Percentiles rank a stretch among this genome's conserved stretches.
These are phyloP conservation scores for Pleurotus ostreatus DNA, from an alignment of 768 basidiomycete genomes.

Conservation along the genomic window DNA sequence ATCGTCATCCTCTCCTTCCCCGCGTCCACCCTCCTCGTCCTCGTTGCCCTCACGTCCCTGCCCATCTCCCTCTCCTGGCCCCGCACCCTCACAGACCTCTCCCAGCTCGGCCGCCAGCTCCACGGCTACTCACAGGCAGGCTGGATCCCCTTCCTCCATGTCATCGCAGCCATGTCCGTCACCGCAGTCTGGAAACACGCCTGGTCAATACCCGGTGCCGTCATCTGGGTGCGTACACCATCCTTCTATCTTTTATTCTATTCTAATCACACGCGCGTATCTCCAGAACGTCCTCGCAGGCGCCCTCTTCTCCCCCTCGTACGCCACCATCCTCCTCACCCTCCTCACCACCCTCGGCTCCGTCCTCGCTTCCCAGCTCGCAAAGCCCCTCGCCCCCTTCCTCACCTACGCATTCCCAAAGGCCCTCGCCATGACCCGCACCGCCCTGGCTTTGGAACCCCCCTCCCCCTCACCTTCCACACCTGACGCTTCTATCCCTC, in stretches of 20 bases:
- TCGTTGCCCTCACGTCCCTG: slow-evolving; percentile 58
- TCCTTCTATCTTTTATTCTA: slow-evolving; percentile 14
- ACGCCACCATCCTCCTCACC: slow-evolving; percentile 79
- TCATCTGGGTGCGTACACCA: slow-evolving; percentile 83
- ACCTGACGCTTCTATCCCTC: neutral
- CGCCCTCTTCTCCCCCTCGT: slow-evolving; percentile 77
- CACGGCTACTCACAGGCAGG: slow-evolving; percentile 78
- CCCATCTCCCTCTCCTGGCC: slow-evolving; percentile 79
- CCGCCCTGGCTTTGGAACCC: slow-evolving; percentile 69
- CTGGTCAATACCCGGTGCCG: slow-evolving; percentile 94
- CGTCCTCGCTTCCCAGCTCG: slow-evolving; percentile 72
- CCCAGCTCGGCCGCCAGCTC: slow-evolving; percentile 69
- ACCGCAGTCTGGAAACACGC: slow-evolving; percentile 95
- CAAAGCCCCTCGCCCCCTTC: slow-evolving; percentile 81
- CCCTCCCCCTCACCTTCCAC: slow-evolving; percentile 23
- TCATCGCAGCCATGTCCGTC: slow-evolving; percentile 76
- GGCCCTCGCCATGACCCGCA: slow-evolving; percentile 80
- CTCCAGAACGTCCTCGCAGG: slow-evolving; percentile 93
- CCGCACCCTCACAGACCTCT: slow-evolving; percentile 68
- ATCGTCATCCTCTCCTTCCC: slow-evolving; percentile 53
- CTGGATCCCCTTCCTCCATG: slow-evolving; percentile 60
- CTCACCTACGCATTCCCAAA: slow-evolving; percentile 79
- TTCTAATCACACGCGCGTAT: slow-evolving; percentile 24
- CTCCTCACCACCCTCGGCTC: slow-evolving; percentile 86
- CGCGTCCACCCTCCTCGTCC: slow-evolving; percentile 63